Percentiles rank a stretch among this genome's conserved stretches.
Conservation (phyloP, 164 flowering plant genomes). For the Tetracentron sinense region DNA sequence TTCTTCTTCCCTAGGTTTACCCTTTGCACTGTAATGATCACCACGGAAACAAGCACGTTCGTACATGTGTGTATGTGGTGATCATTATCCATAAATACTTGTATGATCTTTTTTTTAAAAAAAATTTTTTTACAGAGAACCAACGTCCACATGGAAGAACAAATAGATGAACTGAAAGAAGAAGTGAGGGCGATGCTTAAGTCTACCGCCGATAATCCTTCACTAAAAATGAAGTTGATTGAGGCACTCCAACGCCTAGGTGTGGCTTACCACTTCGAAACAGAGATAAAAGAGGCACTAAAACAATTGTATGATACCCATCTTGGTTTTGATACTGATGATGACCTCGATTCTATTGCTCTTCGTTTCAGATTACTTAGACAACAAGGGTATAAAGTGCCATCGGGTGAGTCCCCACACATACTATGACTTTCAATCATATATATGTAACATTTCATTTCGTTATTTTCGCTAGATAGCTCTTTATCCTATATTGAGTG, state of each 20-base stretch:
- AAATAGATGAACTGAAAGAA: background rate
- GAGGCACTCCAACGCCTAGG: background rate
- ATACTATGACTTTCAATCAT: no score
- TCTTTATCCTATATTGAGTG: background rate
- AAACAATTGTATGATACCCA: background rate
- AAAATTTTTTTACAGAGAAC: background rate
- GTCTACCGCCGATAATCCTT: background rate
- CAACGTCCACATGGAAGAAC: background rate
- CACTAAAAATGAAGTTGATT: background rate
- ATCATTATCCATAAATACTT: no score
- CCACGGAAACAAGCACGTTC: no score
- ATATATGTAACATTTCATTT: no score
- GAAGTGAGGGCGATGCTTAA: background rate
- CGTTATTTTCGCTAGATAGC: no score
- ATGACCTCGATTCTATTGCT: constrained; percentile 1
- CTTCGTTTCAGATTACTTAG: constrained; percentile 8
- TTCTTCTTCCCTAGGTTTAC: no score
- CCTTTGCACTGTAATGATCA: no score
- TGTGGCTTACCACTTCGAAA: constrained; percentile 4
- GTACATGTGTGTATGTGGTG: no score
- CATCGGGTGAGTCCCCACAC: constrained; percentile 4
- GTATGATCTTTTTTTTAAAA: no score
- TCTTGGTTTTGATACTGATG: background rate
- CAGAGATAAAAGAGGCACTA: constrained; percentile 4
- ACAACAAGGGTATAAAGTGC: constrained; percentile 9